Evolutionary conservation across 495 filamentous ascomycete species (phyloP).

Genomic region (Trichoderma virens): DNA sequence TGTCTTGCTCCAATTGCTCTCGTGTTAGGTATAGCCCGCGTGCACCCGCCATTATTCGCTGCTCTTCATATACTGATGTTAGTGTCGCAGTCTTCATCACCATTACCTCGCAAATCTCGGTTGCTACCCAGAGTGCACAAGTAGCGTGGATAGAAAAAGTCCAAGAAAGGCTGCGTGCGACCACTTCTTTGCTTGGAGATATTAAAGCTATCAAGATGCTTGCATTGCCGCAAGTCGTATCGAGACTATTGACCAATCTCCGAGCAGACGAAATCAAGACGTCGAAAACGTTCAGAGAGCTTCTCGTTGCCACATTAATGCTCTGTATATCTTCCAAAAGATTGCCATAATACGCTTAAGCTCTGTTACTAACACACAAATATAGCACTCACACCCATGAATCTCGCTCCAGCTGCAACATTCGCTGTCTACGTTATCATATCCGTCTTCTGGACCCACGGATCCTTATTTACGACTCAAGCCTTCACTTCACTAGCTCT

Average conservation of each 20-base stretch:
- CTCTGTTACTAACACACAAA: constrained; percentile 1
- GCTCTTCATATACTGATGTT: background rate
- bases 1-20: constrained; percentile 19
- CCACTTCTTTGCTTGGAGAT: constrained; percentile 28
- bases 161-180: constrained; percentile 26
- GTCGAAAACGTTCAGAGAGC: constrained; percentile 45
- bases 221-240: constrained; percentile 21
- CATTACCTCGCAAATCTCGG: constrained; percentile 20
- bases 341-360: no score
- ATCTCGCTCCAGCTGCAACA: constrained; percentile 22
- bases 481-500: constrained; percentile 52
- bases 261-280: constrained; percentile 46
- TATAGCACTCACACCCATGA: constrained; percentile 39
- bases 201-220: constrained; percentile 42
- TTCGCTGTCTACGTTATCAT: constrained; percentile 23
- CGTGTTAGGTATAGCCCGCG: background rate
- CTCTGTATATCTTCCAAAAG: constrained; percentile 12
- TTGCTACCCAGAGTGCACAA: constrained; percentile 18
- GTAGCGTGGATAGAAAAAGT: constrained; percentile 31
- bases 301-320: constrained; percentile 25
- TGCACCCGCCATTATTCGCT: background rate
- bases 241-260: constrained; percentile 34
- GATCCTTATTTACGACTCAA: constrained; percentile 35
- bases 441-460: constrained; percentile 14
- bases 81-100: constrained; percentile 17